Evolutionary conservation across 2,329 filamentous ascomycete species (phyloP), one percentile per base, ranked within the genome.

Genomic region (Cryphonectria carpinicola): DNA sequence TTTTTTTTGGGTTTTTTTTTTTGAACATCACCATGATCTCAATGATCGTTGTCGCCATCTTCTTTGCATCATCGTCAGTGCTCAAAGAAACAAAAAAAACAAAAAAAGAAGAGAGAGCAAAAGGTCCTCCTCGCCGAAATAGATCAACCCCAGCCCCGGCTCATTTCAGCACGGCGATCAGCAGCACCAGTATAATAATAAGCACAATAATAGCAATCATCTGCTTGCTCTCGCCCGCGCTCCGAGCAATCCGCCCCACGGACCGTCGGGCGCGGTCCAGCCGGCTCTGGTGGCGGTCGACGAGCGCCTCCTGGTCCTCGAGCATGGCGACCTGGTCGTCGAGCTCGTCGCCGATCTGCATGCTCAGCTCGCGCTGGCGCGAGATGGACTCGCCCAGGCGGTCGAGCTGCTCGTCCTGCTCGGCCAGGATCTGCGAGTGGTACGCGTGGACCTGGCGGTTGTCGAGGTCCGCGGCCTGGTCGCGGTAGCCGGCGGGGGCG

Each of bases 371-470:
- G 65, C 97, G 87, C 84, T 98, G 96, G 54, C 96, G 89, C 4
- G 93, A 88, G 75, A 99, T 98, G 70, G 90, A 93, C 77, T 90
- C 89, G n/a, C 95, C 93, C 4, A 99, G 84, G 13, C 88, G 86
- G 79, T 98, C 95, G n/a, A 99, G 87, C 80, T 97, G 94, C 74
- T 93, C 92, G 78, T 99, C 96, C 81, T 99, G 96, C 73, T 98
- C 91, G n/a, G 87, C 86, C 52, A 99, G 84, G 37, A 97, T 90
- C 73, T 90, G 89, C 69, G 87, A 84, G 82, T 99, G 96, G 81
- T 97, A 95, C 32, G 87, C 85, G 82, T 98, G 93, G 74, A 98
- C 91, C 81, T 98, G 94, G 79, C 91, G 85, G 81, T 98, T 98
- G 78, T 87, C 86, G 78, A 97, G 85, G 13, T 82, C 79, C 7